A percentile compares a stretch with the other conserved stretches of the same genome.
phyloP scores from a whole-genome alignment of 176 grass and related monocot genomes.

The Bolboschoenus planiculmis region DNA sequence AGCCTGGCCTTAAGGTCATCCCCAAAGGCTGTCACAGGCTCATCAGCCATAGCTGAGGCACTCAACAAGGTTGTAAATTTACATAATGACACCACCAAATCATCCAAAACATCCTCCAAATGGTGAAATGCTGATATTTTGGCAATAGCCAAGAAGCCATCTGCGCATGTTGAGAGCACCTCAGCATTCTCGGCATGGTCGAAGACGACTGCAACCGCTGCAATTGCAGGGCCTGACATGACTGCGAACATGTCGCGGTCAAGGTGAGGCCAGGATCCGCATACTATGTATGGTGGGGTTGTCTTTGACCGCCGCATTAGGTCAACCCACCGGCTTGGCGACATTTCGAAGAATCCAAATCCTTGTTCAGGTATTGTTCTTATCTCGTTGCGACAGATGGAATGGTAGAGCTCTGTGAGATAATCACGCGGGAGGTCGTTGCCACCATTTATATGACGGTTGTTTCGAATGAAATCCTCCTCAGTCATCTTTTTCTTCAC shows the following conservation, averaged over 20 bases:
- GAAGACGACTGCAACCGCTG: constrained; percentile 93
- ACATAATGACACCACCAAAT: constrained; percentile 91
- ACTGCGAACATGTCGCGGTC: constrained; percentile 95
- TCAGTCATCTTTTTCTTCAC: constrained; percentile 99
- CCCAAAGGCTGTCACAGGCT: constrained; percentile 93
- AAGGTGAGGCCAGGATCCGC: constrained; percentile 70
- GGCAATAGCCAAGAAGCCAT: constrained; percentile 83
- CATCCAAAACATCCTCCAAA: constrained; percentile 94
- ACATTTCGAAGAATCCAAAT: constrained; percentile 90
- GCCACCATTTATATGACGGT: constrained; percentile 94
- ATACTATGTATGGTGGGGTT: constrained; percentile 72
- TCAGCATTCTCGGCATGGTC: constrained; percentile 93
- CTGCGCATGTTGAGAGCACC: constrained; percentile 58
- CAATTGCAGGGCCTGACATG: constrained; percentile 97
- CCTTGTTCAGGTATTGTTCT: constrained; percentile 85
- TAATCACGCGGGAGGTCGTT: constrained; percentile 86
- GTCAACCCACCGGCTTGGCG: constrained; percentile 92
- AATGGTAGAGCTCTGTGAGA: constrained; percentile 77
- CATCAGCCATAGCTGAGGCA: constrained; percentile 79
- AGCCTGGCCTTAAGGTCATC: constrained; percentile 97
- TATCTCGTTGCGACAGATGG: constrained; percentile 86
- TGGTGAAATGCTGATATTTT: constrained; percentile 99
- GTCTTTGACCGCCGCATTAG: constrained; percentile 80
- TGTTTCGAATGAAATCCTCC: constrained; percentile 98
- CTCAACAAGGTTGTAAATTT: constrained; percentile 97